These are phyloP conservation scores for Podaxis sp. DNA, from an alignment of 768 basidiomycete species.

Conservation along the genomic window DNA sequence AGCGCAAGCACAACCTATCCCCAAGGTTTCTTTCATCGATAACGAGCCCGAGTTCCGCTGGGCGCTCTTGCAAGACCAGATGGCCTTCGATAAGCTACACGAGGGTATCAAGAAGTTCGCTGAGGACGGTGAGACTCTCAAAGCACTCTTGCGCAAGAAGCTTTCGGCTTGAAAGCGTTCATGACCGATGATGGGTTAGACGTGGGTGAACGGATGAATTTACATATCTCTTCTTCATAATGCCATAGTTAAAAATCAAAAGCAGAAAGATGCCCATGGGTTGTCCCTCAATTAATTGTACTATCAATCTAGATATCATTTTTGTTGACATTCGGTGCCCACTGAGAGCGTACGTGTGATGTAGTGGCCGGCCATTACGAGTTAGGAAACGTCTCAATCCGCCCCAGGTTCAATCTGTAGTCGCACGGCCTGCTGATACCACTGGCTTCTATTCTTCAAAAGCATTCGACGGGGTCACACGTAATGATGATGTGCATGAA, in stretches of 20 bases:
- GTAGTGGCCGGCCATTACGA: neutral
- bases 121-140: conserved; percentile 89
- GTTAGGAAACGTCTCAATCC: neutral
- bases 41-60: conserved; percentile 97
- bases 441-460: neutral
- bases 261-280: neutral
- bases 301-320: conserved; percentile 2
- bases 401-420: neutral
- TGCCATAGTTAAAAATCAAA: neutral
- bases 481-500: no score
- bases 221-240: neutral
- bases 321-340: neutral
- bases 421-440: neutral
- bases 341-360: neutral
- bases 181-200: neutral
- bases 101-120: conserved; percentile 99
- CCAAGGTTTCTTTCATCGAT: conserved; percentile 83
- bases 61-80: conserved; percentile 85
- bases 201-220: neutral
- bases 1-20: conserved; percentile 52
- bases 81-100: conserved; percentile 99
- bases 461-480: no score
- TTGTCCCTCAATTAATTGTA: neutral
- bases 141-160: conserved; percentile 71
- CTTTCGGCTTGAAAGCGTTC: conserved; percentile 39